Conservation (phyloP, 306 rosid genomes). For the Lathyrus sativus region DNA sequence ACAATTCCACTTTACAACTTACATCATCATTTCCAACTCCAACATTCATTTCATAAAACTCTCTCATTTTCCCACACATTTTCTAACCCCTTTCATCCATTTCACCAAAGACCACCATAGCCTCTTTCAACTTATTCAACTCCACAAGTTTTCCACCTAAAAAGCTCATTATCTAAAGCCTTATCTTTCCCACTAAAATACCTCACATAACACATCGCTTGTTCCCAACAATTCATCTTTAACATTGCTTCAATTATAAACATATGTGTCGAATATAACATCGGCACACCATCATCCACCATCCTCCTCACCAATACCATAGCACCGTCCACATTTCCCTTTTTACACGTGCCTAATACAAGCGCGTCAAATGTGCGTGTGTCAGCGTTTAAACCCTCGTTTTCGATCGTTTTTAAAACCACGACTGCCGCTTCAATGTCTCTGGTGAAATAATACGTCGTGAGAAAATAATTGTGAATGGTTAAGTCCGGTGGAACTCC, state of each 20-base stretch:
- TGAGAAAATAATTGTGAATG: constrained; percentile 45
- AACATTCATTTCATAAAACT: constrained; percentile 31
- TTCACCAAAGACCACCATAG: constrained; percentile 51
- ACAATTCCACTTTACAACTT: constrained; percentile 3
- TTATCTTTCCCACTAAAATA: constrained; percentile 47
- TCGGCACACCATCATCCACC: constrained; percentile 60
- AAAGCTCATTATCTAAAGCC: constrained; percentile 44
- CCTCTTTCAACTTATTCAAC: constrained; percentile 43
- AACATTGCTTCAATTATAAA: constrained; percentile 42
- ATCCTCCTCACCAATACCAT: constrained; percentile 60
- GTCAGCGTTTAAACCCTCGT: constrained; percentile 43
- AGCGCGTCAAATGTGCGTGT: constrained; percentile 63
- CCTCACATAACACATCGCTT: constrained; percentile 51
- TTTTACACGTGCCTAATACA: constrained; percentile 58
- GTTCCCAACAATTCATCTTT: constrained; percentile 33
- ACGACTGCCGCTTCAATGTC: constrained; percentile 41
- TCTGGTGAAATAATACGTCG: constrained; percentile 41
- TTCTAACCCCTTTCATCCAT: constrained; percentile 49
- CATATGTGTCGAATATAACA: constrained; percentile 49
- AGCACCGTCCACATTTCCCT: constrained; percentile 59
- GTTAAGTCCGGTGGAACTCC: constrained; percentile 43
- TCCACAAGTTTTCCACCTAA: constrained; percentile 44
- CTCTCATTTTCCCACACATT: constrained; percentile 42
- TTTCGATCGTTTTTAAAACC: constrained; percentile 42
- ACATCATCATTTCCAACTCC: not conserved